Percentiles rank a stretch among this genome's conserved stretches.
phyloP scores from a whole-genome alignment of 2,329 filamentous ascomycete genomes.

The Aspergillaceae sp. region DNA sequence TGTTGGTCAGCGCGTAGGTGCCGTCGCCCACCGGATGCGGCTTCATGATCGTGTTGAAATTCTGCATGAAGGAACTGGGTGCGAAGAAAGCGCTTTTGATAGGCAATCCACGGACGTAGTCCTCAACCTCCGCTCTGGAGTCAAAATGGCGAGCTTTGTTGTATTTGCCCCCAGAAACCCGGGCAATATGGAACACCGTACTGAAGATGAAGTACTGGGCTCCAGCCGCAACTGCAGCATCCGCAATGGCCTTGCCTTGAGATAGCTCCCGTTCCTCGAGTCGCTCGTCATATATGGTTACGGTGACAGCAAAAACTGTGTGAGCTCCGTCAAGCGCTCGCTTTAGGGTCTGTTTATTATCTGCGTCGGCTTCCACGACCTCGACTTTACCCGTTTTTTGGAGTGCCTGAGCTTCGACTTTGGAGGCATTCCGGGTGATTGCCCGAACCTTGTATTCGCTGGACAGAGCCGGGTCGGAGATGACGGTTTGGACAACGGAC shows the following conservation, averaged over 20 bases:
- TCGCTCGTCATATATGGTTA: slow-evolving; percentile 26
- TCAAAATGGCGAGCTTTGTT: slow-evolving; percentile 33
- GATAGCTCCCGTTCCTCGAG: slow-evolving; percentile 16
- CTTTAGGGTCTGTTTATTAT: slow-evolving; percentile 31
- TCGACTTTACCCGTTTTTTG: slow-evolving; percentile 22
- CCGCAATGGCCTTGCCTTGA: slow-evolving; percentile 32
- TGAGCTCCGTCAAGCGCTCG: slow-evolving; percentile 38
- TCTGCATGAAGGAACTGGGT: no score
- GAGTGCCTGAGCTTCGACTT: slow-evolving; percentile 21
- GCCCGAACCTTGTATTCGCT: slow-evolving; percentile 42
- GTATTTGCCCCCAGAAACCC: slow-evolving; percentile 27
- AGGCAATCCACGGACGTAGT: slow-evolving; percentile 24
- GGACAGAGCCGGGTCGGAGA: slow-evolving; percentile 39
- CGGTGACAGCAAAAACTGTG: slow-evolving; percentile 44
- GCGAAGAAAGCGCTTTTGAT: no score
- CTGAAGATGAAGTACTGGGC: slow-evolving; percentile 36
- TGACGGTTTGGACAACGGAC: slow-evolving; percentile 39
- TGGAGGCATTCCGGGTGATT: slow-evolving; percentile 40
- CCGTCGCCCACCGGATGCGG: no score
- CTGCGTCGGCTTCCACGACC: slow-evolving; percentile 33
- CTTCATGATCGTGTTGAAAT: no score
- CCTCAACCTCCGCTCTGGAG: slow-evolving; percentile 32
- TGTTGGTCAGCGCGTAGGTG: no score
- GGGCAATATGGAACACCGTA: slow-evolving; percentile 24
- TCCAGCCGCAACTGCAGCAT: slow-evolving; percentile 28